Conservation (phyloP, 2,329 filamentous ascomycete species). For the Trichothecium sympodiale region DNA sequence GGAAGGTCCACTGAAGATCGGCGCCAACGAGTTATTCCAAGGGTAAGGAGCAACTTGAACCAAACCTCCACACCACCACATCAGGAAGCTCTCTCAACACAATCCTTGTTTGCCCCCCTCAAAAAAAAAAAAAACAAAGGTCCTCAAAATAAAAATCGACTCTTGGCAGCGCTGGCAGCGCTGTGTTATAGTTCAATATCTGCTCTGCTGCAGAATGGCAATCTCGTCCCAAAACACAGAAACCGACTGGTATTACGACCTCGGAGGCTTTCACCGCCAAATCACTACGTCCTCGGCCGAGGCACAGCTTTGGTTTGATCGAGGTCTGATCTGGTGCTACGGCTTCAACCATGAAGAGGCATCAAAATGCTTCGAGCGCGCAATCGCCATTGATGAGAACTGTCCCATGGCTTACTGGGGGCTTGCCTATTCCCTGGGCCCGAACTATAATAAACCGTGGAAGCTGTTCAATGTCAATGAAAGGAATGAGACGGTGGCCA, state of each 20-base stretch:
- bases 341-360: constrained; percentile 70
- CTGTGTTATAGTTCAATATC: too few relatives aligned
- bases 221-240: constrained; percentile 34
- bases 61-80: too few relatives aligned
- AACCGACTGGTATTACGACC: constrained; percentile 38
- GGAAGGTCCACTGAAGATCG: too few relatives aligned
- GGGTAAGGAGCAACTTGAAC: too few relatives aligned
- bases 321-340: constrained; percentile 63
- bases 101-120: too few relatives aligned
- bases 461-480: constrained; percentile 55
- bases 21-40: too few relatives aligned
- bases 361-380: constrained; percentile 49
- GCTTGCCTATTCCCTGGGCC: constrained; percentile 58
- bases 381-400: constrained; percentile 38
- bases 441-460: constrained; percentile 73
- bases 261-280: constrained; percentile 45
- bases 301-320: constrained; percentile 58
- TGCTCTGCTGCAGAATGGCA: constrained; percentile 30
- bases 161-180: too few relatives aligned
- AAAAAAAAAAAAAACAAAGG: too few relatives aligned
- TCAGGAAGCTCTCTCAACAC: too few relatives aligned
- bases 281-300: constrained; percentile 40
- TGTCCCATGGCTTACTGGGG: constrained; percentile 62
- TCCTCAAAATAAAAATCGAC: too few relatives aligned
- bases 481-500: constrained; percentile 33